Percentiles rank a stretch among this genome's conserved stretches.
Conservation (phyloP, 139 green algal genomes). For the Edaphochlamys debaryana region DNA sequence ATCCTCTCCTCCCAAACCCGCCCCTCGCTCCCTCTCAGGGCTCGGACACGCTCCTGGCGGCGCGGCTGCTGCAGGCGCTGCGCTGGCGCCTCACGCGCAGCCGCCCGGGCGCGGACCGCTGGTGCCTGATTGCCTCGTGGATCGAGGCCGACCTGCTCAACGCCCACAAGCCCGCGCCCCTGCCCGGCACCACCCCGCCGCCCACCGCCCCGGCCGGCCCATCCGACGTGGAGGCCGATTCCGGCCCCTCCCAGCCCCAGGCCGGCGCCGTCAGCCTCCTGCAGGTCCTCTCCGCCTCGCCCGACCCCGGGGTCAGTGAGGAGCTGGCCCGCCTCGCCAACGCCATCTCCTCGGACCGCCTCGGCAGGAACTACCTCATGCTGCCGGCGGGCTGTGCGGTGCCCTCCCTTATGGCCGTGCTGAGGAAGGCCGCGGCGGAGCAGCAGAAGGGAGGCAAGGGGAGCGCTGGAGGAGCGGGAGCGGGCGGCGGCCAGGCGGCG, state of each 20-base stretch:
- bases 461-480: too few species aligned
- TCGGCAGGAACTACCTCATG: constrained; percentile 51
- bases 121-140: constrained; percentile 35
- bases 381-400: constrained; percentile 18
- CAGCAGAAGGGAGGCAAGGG: neutral
- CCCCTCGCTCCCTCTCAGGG: neutral
- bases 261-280: neutral
- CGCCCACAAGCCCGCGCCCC: neutral
- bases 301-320: constrained; percentile 14
- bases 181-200: neutral
- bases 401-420: neutral
- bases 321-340: constrained; percentile 40
- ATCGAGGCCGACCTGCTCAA: constrained; percentile 36
- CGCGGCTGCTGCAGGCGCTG: constrained; percentile 49
- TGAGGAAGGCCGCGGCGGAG: neutral
- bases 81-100: constrained; percentile 46
- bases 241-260: neutral
- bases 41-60: neutral
- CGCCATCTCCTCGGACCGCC: constrained; percentile 39
- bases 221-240: too few species aligned
- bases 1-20: neutral
- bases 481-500: neutral
- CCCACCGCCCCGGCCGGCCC: too few species aligned
- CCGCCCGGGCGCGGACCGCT: constrained; percentile 18
- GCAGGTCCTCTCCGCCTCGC: neutral